These are phyloP conservation scores for Alternaria infectoria DNA, from an alignment of 2,329 filamentous ascomycete genomes.

Conservation along the genomic window DNA sequence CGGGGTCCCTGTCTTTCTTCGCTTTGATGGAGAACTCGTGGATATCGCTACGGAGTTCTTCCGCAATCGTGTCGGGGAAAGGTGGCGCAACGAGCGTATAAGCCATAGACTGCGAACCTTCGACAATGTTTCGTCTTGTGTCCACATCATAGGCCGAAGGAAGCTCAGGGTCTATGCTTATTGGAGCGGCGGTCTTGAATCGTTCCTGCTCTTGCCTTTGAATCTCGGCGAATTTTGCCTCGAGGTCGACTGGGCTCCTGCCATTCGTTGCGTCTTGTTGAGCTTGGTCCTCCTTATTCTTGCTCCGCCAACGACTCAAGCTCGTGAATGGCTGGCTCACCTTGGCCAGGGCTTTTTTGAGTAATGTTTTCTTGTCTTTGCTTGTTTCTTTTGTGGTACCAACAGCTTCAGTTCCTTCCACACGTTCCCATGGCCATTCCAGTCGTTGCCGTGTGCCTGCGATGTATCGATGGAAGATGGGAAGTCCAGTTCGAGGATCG, in stretches of 20 bases:
- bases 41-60: slow-evolving; percentile 78
- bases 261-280: neutral
- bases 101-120: slow-evolving; percentile 63
- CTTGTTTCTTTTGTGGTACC: slow-evolving; percentile 6
- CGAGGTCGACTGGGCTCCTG: slow-evolving; percentile 3
- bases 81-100: slow-evolving; percentile 79
- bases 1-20: slow-evolving; percentile 48
- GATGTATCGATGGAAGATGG: slow-evolving; percentile 45
- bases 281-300: slow-evolving; percentile 4
- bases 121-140: slow-evolving; percentile 77
- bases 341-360: slow-evolving; percentile 20
- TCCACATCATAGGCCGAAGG: slow-evolving; percentile 60
- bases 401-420: slow-evolving; percentile 12
- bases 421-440: slow-evolving; percentile 41
- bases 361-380: slow-evolving; percentile 17
- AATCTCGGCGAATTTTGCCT: slow-evolving; percentile 13
- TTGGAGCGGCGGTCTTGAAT: slow-evolving; percentile 12
- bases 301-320: slow-evolving; percentile 23
- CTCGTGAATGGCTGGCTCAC: slow-evolving; percentile 27
- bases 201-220: slow-evolving; percentile 15
- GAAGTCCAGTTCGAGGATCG: slow-evolving; percentile 36
- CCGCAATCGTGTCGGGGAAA: slow-evolving; percentile 77
- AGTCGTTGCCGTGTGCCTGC: slow-evolving; percentile 41
- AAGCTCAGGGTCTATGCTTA: slow-evolving; percentile 15
- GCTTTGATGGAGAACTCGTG: slow-evolving; percentile 70